A percentile compares a stretch with the other conserved stretches of the same genome.
These are phyloP conservation scores for Apophysomyces ossiformis DNA, from an alignment of 371 early-diverging fungal genomes.

Conservation along the genomic window DNA sequence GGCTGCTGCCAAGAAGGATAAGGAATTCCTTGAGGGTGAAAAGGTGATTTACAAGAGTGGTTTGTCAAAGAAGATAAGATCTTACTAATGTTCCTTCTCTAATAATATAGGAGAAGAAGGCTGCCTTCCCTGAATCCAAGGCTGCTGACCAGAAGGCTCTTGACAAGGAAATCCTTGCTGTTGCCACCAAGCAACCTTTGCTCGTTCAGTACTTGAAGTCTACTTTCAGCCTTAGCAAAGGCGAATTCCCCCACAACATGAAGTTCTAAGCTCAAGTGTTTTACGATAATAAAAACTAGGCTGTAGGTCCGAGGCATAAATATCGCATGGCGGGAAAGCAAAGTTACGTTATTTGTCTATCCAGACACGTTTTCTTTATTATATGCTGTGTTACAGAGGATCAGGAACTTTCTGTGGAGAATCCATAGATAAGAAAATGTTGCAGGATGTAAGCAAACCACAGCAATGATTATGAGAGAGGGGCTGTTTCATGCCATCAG, in stretches of 20 bases:
- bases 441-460: background rate
- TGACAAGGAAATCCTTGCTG: constrained; percentile 83
- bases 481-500: background rate
- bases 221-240: constrained; percentile 90
- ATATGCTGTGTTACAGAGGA: background rate
- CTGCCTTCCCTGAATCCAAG: constrained; percentile 68
- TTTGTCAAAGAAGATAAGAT: constrained; percentile 1
- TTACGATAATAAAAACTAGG: constrained; percentile 9
- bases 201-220: constrained; percentile 87
- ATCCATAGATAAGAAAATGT: too few relatives aligned
- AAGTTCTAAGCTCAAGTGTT: constrained; percentile 75
- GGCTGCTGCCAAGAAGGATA: constrained; percentile 76
- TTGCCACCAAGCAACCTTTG: constrained; percentile 82
- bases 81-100: too few relatives aligned
- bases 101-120: constrained; percentile 54
- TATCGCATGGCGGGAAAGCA: constrained; percentile 2
- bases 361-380: background rate
- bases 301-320: constrained; percentile 8
- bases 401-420: too few relatives aligned
- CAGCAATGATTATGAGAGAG: background rate
- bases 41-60: constrained; percentile 36
- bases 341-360: constrained; percentile 1
- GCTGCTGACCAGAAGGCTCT: constrained; percentile 87
- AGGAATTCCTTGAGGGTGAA: constrained; percentile 87
- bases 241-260: constrained; percentile 93